phyloP scores from a whole-genome alignment of 179 eudicot species.

The Pouteria campechiana region DNA sequence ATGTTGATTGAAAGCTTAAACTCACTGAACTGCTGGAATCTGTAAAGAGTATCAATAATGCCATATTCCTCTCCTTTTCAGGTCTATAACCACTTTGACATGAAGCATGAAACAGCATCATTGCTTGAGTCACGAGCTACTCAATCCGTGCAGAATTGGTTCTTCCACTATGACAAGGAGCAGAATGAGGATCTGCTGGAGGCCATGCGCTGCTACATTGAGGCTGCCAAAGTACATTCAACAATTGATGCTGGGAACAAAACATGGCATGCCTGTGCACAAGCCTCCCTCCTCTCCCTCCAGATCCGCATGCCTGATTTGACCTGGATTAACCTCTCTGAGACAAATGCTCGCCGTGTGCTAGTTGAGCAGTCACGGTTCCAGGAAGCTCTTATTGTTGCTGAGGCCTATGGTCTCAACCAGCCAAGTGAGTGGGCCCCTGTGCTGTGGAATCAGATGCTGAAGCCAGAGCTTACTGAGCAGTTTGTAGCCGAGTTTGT shows the following conservation, averaged over 20 bases:
- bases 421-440: conserved; percentile 98
- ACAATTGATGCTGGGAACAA: conserved; percentile 95
- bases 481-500: conserved; percentile 90
- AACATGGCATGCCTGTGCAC: conserved; percentile 76
- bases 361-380: conserved; percentile 88
- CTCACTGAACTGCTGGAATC: too few species aligned
- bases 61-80: conserved; percentile 13
- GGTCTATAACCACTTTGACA: conserved; percentile 95
- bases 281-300: conserved; percentile 89
- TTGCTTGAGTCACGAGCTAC: conserved; percentile 75
- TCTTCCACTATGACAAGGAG: conserved; percentile 61
- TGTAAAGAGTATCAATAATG: too few species aligned
- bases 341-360: conserved; percentile 73
- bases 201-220: conserved; percentile 82
- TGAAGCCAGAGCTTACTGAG: conserved; percentile 80
- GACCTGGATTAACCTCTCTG: conserved; percentile 76
- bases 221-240: conserved; percentile 95
- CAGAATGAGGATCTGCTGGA: conserved; percentile 92
- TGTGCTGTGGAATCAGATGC: conserved; percentile 95
- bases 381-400: conserved; percentile 94
- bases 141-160: conserved; percentile 70
- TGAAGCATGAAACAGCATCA: conserved; percentile 92
- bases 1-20: too few species aligned
- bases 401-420: conserved; percentile 91
- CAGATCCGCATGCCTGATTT: conserved; percentile 97